Evolutionary conservation across 2,329 filamentous ascomycete genomes (phyloP).

Genomic region (Talaromyces amestolkiae): DNA sequence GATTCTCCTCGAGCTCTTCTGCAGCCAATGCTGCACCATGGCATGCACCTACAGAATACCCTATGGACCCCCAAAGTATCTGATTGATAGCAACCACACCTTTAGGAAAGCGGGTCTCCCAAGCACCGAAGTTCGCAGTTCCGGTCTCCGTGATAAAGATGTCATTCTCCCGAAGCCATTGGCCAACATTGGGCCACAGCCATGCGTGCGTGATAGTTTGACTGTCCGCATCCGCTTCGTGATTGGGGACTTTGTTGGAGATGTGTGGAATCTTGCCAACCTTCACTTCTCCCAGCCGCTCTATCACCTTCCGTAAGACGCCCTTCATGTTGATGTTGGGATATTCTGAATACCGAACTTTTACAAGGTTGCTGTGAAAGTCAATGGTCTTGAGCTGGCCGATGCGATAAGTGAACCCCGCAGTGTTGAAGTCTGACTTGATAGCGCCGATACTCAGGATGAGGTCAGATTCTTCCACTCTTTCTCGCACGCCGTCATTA

Average conservation of each 20-base stretch:
- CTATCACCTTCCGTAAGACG: constrained; percentile 69
- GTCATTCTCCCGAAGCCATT: constrained; percentile 53
- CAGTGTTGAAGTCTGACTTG: constrained; percentile 49
- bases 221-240: constrained; percentile 28
- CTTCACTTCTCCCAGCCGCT: constrained; percentile 57
- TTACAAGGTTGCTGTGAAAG: constrained; percentile 71
- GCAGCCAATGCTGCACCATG: constrained; percentile 57
- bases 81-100: constrained; percentile 50
- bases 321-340: constrained; percentile 74
- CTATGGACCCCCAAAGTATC: constrained; percentile 60
- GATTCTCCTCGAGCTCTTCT: constrained; percentile 30
- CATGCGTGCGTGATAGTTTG: constrained; percentile 49
- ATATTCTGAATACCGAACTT: constrained; percentile 75
- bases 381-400: constrained; percentile 76
- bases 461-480: constrained; percentile 41
- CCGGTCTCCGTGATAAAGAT: constrained; percentile 60
- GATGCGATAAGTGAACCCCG: constrained; percentile 77
- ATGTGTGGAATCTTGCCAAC: constrained; percentile 51
- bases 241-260: constrained; percentile 48
- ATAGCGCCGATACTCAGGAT: constrained; percentile 41
- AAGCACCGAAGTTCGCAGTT: constrained; percentile 56
- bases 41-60: constrained; percentile 59
- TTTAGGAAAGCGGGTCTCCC: constrained; percentile 51
- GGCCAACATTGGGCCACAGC: constrained; percentile 49
- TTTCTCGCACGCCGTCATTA: constrained; percentile 45